Conservation (phyloP, 805 yeast genomes). For the Lipomyces kockii region DNA sequence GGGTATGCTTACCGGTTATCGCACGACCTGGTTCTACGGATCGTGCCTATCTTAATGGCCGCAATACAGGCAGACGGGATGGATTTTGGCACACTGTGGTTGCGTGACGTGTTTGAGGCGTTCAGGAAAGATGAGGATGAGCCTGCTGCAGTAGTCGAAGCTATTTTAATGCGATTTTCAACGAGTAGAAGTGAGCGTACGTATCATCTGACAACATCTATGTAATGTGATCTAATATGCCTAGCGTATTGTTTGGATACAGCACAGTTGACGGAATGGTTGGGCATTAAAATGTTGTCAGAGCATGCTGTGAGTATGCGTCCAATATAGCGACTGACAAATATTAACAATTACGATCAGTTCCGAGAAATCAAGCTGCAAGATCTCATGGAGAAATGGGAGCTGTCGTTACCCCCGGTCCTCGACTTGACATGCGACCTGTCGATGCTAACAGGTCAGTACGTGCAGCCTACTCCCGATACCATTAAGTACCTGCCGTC, state of each 20-base stretch:
- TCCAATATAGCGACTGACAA: conserved; percentile 50
- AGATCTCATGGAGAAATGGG: conserved; percentile 43
- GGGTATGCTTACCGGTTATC: conserved; percentile 50
- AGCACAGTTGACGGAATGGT: conserved; percentile 58
- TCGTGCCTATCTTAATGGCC: conserved; percentile 41
- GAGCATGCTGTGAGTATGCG: conserved; percentile 46
- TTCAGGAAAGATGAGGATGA: conserved; percentile 45
- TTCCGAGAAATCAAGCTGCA: conserved; percentile 11
- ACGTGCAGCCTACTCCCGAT: conserved; percentile 52
- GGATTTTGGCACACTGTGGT: conserved; percentile 35
- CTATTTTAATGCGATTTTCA: conserved; percentile 58
- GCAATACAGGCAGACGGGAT: conserved; percentile 38
- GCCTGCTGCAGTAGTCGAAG: conserved; percentile 52
- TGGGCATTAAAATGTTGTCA: conserved; percentile 60
- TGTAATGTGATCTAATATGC: background rate
- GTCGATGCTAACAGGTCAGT: conserved; percentile 59
- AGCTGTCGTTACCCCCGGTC: conserved; percentile 47
- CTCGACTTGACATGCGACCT: conserved; percentile 66
- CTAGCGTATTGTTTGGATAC: conserved; percentile 50
- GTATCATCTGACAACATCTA: background rate
- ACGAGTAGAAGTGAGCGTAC: conserved; percentile 32
- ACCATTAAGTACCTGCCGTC: conserved; percentile 59
- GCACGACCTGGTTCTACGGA: conserved; percentile 35
- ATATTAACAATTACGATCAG: conserved; percentile 2
- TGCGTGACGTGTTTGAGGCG: conserved; percentile 23